These are phyloP conservation scores for Gloeostereum incarnatum DNA, from an alignment of 768 basidiomycete genomes.

Conservation along the genomic window DNA sequence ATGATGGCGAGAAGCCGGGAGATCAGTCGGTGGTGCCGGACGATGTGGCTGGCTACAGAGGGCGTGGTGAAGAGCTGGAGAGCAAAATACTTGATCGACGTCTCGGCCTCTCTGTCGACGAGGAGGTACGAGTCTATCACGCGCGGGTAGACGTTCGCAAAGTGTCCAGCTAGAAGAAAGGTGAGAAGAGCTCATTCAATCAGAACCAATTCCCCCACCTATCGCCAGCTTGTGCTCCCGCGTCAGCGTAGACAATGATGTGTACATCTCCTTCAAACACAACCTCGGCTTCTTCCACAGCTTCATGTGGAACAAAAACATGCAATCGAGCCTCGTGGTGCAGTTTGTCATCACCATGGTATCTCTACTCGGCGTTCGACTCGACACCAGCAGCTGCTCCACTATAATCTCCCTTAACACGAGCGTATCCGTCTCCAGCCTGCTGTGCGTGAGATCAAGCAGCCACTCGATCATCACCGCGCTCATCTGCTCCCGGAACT, in stretches of 20 bases:
- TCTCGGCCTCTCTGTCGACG: slow-evolving; percentile 90
- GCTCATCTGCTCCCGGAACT: slow-evolving; percentile 80
- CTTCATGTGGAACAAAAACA: slow-evolving; percentile 75
- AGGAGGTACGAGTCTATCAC: slow-evolving; percentile 89
- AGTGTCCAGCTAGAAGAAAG: slow-evolving; percentile 55
- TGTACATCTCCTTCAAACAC: slow-evolving; percentile 77
- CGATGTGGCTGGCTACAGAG: slow-evolving; percentile 72
- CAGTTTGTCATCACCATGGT: slow-evolving; percentile 32
- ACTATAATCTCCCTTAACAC: slow-evolving; percentile 68
- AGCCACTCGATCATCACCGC: slow-evolving; percentile 84
- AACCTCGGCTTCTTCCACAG: slow-evolving; percentile 82
- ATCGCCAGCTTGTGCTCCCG: slow-evolving; percentile 68
- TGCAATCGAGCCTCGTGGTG: slow-evolving; percentile 55
- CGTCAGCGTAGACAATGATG: slow-evolving; percentile 61
- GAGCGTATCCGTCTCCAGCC: slow-evolving; percentile 57
- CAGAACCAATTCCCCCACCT: slow-evolving; percentile 37
- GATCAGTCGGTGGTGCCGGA: slow-evolving; percentile 64
- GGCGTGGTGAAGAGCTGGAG: slow-evolving; percentile 92
- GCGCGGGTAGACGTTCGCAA: slow-evolving; percentile 76
- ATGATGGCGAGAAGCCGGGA: slow-evolving; percentile 76
- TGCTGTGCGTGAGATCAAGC: slow-evolving; percentile 66
- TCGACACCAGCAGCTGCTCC: slow-evolving; percentile 53
- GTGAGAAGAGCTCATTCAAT: neutral
- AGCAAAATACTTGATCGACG: slow-evolving; percentile 89
- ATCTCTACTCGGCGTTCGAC: slow-evolving; percentile 50